Conservation (phyloP, 192 early-diverging fungal species). For the Coemansia sp. region DNA sequence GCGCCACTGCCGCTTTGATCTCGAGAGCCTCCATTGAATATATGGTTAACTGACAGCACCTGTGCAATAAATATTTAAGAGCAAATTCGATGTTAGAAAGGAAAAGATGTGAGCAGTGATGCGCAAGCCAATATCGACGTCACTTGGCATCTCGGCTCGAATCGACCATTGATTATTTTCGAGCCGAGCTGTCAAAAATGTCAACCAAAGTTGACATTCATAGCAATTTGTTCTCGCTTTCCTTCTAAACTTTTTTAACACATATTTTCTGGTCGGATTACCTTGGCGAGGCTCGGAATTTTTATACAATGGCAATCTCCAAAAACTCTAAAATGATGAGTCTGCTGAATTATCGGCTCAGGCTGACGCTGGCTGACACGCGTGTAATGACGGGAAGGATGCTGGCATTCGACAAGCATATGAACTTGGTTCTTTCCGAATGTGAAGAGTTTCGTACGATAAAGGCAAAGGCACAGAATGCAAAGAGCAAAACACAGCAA, state of each 20-base stretch:
- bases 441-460: constrained; percentile 95
- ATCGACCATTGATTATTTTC: neutral
- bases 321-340: constrained; percentile 89
- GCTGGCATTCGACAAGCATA: constrained; percentile 99
- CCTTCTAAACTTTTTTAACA: too few species aligned
- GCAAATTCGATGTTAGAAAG: neutral
- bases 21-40: constrained; percentile 29
- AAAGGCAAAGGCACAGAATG: constrained; percentile 62
- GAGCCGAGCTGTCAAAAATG: neutral
- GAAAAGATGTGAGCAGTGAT: neutral
- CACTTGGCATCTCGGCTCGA: neutral
- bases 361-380: constrained; percentile 88
- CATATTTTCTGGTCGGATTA: neutral
- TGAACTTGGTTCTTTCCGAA: constrained; percentile 98
- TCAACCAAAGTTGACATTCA: too few species aligned
- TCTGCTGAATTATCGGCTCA: constrained; percentile 92
- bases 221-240: too few species aligned
- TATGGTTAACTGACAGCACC: neutral
- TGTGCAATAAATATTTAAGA: neutral
- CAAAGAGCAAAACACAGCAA: constrained; percentile 59
- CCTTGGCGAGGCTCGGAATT: neutral
- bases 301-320: constrained; percentile 56
- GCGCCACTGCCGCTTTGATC: constrained; percentile 16
- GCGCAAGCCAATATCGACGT: neutral
- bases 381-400: constrained; percentile 94